Evolutionary conservation across 2,329 filamentous ascomycete genomes (phyloP).

Genomic region (Stachybotrys elegans): DNA sequence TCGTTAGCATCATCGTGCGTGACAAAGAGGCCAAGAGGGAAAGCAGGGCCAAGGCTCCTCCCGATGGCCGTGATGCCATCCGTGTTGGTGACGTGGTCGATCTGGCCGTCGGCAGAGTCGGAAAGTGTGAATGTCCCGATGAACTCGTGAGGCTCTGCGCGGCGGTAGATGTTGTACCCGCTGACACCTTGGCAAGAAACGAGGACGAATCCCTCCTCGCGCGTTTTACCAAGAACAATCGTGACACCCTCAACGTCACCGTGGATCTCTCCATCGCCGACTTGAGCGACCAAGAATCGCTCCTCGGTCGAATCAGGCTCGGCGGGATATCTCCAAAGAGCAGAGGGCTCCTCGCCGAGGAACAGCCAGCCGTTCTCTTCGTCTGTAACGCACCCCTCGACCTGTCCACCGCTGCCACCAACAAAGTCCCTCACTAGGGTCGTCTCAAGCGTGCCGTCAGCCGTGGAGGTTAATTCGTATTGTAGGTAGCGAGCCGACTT

Average conservation of each 20-base stretch:
- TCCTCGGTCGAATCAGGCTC: conserved; percentile 37
- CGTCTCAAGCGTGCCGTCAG: conserved; percentile 36
- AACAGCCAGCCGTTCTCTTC: conserved; percentile 46
- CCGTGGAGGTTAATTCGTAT: conserved; percentile 39
- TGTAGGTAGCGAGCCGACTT: conserved; percentile 50
- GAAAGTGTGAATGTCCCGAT: conserved; percentile 44
- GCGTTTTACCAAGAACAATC: conserved; percentile 38
- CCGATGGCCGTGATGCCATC: conserved; percentile 46
- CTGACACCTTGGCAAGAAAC: conserved; percentile 49
- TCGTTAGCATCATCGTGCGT: conserved; percentile 51
- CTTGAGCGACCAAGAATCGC: conserved; percentile 30
- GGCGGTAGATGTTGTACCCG: conserved; percentile 45
- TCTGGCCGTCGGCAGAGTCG: conserved; percentile 30
- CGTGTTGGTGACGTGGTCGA: conserved; percentile 49
- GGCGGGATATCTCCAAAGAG: conserved; percentile 46
- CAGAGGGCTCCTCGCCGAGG: conserved; percentile 46
- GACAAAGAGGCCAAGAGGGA: conserved; percentile 40
- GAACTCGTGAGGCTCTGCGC: conserved; percentile 42
- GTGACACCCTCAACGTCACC: conserved; percentile 52
- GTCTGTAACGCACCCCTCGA: conserved; percentile 49
- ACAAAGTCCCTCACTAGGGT: conserved; percentile 45
- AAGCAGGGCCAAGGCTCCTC: conserved; percentile 32
- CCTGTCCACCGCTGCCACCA: conserved; percentile 45
- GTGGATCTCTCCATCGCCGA: conserved; percentile 41
- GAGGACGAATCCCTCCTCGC: conserved; percentile 42